A percentile compares a stretch with the other conserved stretches of the same genome.
phyloP scores from a whole-genome alignment of 768 basidiomycete species.

The Trametes sanguinea region DNA sequence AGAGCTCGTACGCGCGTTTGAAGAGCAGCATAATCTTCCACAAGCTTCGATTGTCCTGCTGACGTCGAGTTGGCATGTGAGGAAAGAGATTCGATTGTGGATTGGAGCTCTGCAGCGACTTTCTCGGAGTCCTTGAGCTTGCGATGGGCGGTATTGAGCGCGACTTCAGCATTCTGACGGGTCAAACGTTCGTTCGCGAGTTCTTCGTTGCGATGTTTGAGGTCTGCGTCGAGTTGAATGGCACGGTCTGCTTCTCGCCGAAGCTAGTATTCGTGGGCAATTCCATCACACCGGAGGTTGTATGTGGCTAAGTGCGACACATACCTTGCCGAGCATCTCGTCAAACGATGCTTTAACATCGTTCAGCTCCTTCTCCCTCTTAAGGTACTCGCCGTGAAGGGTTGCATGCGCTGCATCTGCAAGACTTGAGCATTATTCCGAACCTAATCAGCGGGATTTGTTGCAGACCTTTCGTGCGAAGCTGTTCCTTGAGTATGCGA shows the following conservation, averaged over 20 bases:
- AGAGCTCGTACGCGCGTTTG: constrained; percentile 62
- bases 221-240: constrained; percentile 53
- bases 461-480: constrained; percentile 39
- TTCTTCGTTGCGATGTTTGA: constrained; percentile 53
- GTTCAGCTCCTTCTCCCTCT: constrained; percentile 40
- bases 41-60: constrained; percentile 46
- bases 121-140: constrained; percentile 53
- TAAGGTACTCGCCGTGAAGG: constrained; percentile 36
- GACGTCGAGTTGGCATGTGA: constrained; percentile 51
- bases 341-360: constrained; percentile 37
- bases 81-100: constrained; percentile 56
- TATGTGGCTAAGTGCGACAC: not conserved
- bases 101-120: constrained; percentile 55
- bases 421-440: not conserved
- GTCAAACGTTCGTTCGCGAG: constrained; percentile 55
- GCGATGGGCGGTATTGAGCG: constrained; percentile 50
- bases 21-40: constrained; percentile 58
- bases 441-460: no score
- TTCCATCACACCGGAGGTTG: constrained; percentile 10
- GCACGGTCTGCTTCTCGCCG: constrained; percentile 57
- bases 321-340: constrained; percentile 42
- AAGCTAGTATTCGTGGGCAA: constrained; percentile 41
- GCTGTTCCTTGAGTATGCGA: constrained; percentile 37
- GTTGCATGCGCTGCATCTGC: constrained; percentile 41
- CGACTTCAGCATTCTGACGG: constrained; percentile 52